phyloP scores from a whole-genome alignment of 2,329 filamentous ascomycete species.

The Pseudocercospora pini-densiflorae region DNA sequence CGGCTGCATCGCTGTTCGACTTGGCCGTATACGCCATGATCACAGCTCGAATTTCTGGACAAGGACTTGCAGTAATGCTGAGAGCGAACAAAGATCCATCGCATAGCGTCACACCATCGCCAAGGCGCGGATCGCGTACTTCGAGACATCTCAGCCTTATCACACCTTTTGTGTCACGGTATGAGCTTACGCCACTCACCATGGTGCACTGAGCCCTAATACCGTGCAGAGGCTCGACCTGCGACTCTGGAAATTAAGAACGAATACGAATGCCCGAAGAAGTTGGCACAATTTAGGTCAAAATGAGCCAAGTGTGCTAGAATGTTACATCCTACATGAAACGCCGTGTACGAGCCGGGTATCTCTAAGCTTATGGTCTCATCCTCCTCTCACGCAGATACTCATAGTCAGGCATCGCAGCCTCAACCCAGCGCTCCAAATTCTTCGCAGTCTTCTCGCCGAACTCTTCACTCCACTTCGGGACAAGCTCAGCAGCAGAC shows the following conservation, averaged over 20 bases:
- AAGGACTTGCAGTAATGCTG: not conserved
- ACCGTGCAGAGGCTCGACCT: not conserved
- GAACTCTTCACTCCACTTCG: conserved; percentile 11
- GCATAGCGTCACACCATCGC: not conserved
- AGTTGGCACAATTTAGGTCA: not conserved
- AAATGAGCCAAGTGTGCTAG: not conserved
- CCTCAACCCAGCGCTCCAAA: conserved; percentile 5
- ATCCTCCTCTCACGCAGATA: conserved; percentile 13
- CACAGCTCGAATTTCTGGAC: not conserved
- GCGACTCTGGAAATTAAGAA: not conserved
- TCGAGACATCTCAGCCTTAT: not conserved
- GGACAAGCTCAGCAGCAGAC: conserved; percentile 1
- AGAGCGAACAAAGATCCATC: not conserved
- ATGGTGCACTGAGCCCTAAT: not conserved
- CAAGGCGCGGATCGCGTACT: not conserved
- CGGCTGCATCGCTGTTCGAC: not conserved
- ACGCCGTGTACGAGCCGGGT: not conserved
- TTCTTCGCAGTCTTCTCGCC: not conserved
- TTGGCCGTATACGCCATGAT: too few species aligned
- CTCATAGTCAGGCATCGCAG: conserved; percentile 11
- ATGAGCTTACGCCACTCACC: too few species aligned
- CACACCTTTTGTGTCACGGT: not conserved
- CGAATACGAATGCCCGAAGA: not conserved
- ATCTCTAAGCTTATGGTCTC: not conserved
- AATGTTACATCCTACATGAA: not conserved